Conservation (phyloP, 2,329 filamentous ascomycete genomes). For the Colletotrichum chlorophyti region DNA sequence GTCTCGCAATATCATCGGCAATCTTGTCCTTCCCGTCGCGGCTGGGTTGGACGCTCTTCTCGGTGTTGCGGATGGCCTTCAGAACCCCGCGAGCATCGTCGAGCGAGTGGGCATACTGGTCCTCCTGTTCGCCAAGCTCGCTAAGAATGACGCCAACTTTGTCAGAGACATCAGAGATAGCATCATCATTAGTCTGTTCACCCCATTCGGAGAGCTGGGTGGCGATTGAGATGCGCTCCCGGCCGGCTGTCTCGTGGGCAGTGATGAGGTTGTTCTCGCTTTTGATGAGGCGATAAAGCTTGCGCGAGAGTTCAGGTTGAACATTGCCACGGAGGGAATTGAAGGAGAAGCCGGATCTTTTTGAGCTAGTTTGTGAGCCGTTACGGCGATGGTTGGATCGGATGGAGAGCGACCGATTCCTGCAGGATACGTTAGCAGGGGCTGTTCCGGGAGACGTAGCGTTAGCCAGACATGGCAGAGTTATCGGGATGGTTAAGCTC, state of each 20-base stretch:
- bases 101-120: constrained; percentile 82
- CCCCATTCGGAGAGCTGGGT: constrained; percentile 96
- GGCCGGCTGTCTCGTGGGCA: constrained; percentile 83
- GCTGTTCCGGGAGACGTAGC: background rate
- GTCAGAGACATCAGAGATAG: constrained; percentile 88
- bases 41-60: constrained; percentile 92
- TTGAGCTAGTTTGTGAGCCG: constrained; percentile 43
- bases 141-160: constrained; percentile 93
- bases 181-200: constrained; percentile 86
- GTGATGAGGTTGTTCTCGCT: constrained; percentile 88
- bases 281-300: constrained; percentile 92
- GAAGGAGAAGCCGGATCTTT: constrained; percentile 71
- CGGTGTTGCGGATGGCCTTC: constrained; percentile 94
- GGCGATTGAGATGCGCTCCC: constrained; percentile 84
- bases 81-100: constrained; percentile 84
- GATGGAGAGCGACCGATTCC: constrained; percentile 78
- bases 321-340: constrained; percentile 82
- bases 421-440: constrained; percentile 37
- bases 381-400: constrained; percentile 66
- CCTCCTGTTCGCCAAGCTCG: constrained; percentile 94
- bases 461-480: background rate
- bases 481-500: too few relatives aligned
- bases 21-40: constrained; percentile 88
- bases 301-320: constrained; percentile 88
- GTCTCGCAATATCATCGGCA: constrained; percentile 86